Evolutionary conservation across 1,284 basidiomycete species (phyloP), one percentile per base, ranked within the genome.

Genomic region (Microstroma glucosiphilum): DNA sequence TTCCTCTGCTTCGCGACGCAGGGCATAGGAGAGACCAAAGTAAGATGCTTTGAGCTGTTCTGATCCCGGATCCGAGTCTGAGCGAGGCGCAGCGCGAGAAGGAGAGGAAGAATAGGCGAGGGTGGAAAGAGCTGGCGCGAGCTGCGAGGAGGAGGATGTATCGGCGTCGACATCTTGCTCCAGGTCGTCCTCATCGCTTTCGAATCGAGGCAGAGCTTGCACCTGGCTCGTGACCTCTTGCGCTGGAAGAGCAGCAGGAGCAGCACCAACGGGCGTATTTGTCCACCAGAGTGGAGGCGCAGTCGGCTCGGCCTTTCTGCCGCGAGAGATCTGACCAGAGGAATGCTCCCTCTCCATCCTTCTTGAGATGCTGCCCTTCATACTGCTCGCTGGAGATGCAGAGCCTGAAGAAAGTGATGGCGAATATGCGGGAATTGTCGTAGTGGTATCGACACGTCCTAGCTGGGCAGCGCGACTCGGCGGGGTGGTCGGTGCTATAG

Each of bases 1-100:
- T 56, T 75, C 73, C 4, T 67, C 59, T 40, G 65, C 64, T 48
- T 43, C 56, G 40, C 58, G 40, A 17, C 25, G 42, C 41, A 59
- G 48, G 9, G 56, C 64, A 58, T 71, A 74, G 17, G 69, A 62
- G 21, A 73, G 57, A 1, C 68, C 68, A 56, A 65, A 70, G 58
- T 66, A 67, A 8, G 60, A 62, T 60, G 23, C 17, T 56, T 54
- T 21, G 37, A 49, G 7, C 15, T 17, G 11, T 54, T 26, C 11
- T 53, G 26, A 17, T 56, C 59, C 19, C 26, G 25, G 41, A 9
- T 51, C 8, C 17, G 30, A 23, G 30, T 40, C 12, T 26, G 19
- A 25, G 43, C 57, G 42, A 12, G 30, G n/a, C 40, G 40, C 56
- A 41, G 30, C 8, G 30, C 40, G 11, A 25, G 25, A 37, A 23